Evolutionary conservation across 805 yeast species (phyloP), one percentile per base, ranked within the genome.

Genomic region (Tetrapisispora arboricola): DNA sequence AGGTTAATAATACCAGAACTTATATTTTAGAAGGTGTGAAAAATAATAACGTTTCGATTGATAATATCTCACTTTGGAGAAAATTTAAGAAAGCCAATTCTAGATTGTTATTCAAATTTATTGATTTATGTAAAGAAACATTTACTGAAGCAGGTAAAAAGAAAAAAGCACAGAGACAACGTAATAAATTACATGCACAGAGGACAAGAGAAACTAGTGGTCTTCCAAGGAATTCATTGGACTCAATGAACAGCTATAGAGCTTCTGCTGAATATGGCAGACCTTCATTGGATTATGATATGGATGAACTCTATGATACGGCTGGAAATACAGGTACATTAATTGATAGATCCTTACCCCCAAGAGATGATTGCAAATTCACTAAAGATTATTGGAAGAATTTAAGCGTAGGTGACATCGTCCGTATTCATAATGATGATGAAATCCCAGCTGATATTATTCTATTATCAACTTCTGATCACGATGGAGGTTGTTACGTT

Each of bases 391-490:
- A 50, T 44, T 82, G 92, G 92, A 81, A 82, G 58, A 76, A 75
- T 52, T 73, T 83, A 22, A 60, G 63, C 34, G 88, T 82, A 20
- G 94, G 94, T 46, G 88, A 83, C 51, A 66, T 84, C 37, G 69
- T 84, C 22, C 67, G 90, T 50, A 67, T 84, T 20, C 75, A 80
- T 46, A 76, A 77, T 49, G 78, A 83, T 55, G 92, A 83, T 54
- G 90, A 81, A 63, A 71, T 81, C 7, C 94, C 94, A 1, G 88
- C 90, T 1, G 94, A 84, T 62, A 56, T 78, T 6, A 66, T 81
- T 35, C 58, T 82, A 26, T 54, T 84, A 7, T 68, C 86, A 3
- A 71, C 86, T 6, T 75, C 84, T 22, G 87, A 80, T 53, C 61
- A 67, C 2, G 85, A 81, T 49, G 81, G 80, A 34, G 72, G 72